phyloP scores from a whole-genome alignment of 371 early-diverging fungal genomes.

The Mortierella sp. region DNA sequence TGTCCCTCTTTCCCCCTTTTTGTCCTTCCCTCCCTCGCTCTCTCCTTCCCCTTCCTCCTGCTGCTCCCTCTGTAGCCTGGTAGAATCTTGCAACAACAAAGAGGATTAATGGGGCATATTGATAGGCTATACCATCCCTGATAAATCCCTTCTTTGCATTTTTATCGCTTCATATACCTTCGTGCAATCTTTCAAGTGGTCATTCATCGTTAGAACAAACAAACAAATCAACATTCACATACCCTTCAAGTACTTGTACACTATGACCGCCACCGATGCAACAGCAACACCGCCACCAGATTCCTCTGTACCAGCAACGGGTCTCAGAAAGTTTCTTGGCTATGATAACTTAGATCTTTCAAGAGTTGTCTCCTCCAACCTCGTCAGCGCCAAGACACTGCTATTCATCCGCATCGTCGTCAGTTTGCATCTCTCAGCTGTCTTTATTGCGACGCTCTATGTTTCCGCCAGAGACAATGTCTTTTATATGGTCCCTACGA shows the following conservation, averaged over 20 bases:
- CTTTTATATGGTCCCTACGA: constrained; percentile 57
- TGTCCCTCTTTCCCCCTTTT: not conserved
- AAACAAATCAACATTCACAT: no score
- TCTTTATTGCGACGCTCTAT: constrained; percentile 52
- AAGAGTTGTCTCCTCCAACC: constrained; percentile 38
- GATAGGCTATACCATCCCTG: no score
- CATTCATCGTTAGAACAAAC: no score
- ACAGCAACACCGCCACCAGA: constrained; percentile 3
- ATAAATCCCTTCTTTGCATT: no score
- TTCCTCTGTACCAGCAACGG: constrained; percentile 1
- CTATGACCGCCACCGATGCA: no score
- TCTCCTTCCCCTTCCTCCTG: not conserved
- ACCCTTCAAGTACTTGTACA: no score
- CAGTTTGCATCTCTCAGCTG: constrained; percentile 38
- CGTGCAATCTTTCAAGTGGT: no score
- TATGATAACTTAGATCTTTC: constrained; percentile 39
- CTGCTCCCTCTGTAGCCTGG: not conserved
- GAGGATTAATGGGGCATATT: no score
- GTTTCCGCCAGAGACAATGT: constrained; percentile 50
- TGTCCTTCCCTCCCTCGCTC: not conserved
- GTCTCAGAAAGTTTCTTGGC: constrained; percentile 29
- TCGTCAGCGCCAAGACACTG: constrained; percentile 33
- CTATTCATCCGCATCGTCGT: constrained; percentile 29
- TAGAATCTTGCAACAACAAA: not conserved
- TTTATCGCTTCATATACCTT: no score